Evolutionary conservation across 345 rosid genomes (phyloP), one percentile per base, ranked within the genome.

Genomic region (Atalantia buxifolia): DNA sequence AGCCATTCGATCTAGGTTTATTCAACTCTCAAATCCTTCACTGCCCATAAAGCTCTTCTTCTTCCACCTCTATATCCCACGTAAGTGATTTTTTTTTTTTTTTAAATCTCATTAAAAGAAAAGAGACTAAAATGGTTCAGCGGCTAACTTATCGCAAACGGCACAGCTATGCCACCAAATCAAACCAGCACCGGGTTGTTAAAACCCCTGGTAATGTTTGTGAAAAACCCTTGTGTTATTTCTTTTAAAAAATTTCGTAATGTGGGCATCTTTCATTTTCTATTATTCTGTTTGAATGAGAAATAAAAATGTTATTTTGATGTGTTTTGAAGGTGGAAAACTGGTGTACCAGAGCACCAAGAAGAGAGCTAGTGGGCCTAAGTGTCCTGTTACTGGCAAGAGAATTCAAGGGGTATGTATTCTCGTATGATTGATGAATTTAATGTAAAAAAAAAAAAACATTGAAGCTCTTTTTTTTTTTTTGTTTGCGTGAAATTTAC

Each of bases 111-210:
- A 33, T 36, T 22, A 33, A 31, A 33, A 18, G 18, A 31, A 69
- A 9, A 27, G 42, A 30, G 59, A 57, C 3, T 24, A 82, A 89
- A 84, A 91, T 88, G 95, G 91, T 89, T 71, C 92, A 91, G 84
- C 90, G 95, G 24, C 88, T 91, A 33, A 81, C 89, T 1, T 88
- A 88, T 67, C 87, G 95, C n/a, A 79, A 81, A 33, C 89, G 95
- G n/a, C 95, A 91, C 84, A 88, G 90, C 83, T 91, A 89, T 61
- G 90, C 92, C 82, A 91, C 95, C 62, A 91, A 88, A 76, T 89
- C 94, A 0, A 90, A 87, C 85, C 92, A 90, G 83, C 94, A 89
- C 62, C 90, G 92, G 48, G 76, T 87, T 74, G 91, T 89, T 81
- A 90, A 88, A 68, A 88, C 92, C 62, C 93, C 95, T 73, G 92